Percentiles rank a stretch among this genome's conserved stretches.
Evolutionary conservation across 2,329 filamentous ascomycete species (phyloP).

Genomic region (Cylindrodendrum hubeiense): DNA sequence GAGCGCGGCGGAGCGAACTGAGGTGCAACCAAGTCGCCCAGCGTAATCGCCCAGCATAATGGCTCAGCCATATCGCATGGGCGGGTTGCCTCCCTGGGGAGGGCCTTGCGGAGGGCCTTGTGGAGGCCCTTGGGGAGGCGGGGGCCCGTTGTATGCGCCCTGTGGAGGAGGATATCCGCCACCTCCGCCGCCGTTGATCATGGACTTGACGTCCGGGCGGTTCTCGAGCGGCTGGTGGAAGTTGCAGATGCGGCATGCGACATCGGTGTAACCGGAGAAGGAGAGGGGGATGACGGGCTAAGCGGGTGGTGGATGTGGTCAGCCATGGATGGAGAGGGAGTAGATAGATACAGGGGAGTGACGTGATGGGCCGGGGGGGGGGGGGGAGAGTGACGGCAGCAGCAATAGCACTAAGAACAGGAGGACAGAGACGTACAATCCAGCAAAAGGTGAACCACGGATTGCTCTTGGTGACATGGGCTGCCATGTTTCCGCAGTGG

Average conservation of each 20-base stretch:
- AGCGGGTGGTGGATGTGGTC: neutral
- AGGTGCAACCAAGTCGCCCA: neutral
- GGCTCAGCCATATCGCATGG: slow-evolving; percentile 46
- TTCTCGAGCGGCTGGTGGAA: slow-evolving; percentile 76
- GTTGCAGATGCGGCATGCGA: slow-evolving; percentile 81
- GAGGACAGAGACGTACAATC: slow-evolving; percentile 62
- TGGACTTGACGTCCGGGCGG: slow-evolving; percentile 67
- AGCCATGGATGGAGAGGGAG: neutral
- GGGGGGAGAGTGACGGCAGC: neutral
- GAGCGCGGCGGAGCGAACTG: slow-evolving; percentile 2
- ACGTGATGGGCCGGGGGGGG: neutral
- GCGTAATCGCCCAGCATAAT: neutral
- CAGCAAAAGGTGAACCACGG: slow-evolving; percentile 88
- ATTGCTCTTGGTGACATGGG: slow-evolving; percentile 70
- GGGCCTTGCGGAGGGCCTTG: slow-evolving; percentile 46
- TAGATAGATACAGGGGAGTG: too few relatives aligned
- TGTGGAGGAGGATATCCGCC: slow-evolving; percentile 48
- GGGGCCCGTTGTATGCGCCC: slow-evolving; percentile 46
- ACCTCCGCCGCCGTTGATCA: slow-evolving; percentile 57
- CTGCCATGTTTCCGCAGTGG: slow-evolving; percentile 75
- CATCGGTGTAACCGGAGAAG: slow-evolving; percentile 74
- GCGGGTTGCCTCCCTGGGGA: slow-evolving; percentile 46
- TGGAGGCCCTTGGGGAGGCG: slow-evolving; percentile 48
- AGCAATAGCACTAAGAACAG: too few relatives aligned
- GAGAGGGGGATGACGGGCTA: slow-evolving; percentile 73